These are phyloP conservation scores for Termitomyces titanicus DNA, from an alignment of 768 basidiomycete genomes.

Conservation along the genomic window DNA sequence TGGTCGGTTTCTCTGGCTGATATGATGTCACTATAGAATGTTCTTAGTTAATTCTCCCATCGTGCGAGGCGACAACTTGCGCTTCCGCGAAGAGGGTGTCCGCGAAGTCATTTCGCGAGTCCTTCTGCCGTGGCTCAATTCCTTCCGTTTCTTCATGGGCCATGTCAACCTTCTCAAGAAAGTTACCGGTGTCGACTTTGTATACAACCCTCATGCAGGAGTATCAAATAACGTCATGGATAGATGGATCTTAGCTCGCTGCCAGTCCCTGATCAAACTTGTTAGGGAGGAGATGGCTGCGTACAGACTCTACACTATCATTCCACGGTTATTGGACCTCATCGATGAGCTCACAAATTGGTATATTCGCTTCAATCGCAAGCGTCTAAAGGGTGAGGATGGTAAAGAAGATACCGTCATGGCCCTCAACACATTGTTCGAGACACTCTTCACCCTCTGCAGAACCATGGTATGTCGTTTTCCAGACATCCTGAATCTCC, in stretches of 20 bases:
- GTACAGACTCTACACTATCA: conserved; percentile 95
- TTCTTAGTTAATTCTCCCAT: conserved; percentile 99
- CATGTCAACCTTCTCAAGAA: conserved; percentile 88
- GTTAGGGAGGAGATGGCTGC: conserved; percentile 96
- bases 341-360: conserved; percentile 98
- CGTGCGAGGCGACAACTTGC: conserved; percentile 94
- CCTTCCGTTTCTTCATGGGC: conserved; percentile 98
- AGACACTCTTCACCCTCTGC: conserved; percentile 90
- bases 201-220: conserved; percentile 83
- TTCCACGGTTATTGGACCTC: conserved; percentile 88
- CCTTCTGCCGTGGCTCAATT: conserved; percentile 96
- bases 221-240: conserved; percentile 95
- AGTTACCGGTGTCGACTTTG: conserved; percentile 69
- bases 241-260: conserved; percentile 96
- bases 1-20: conserved; percentile 2
- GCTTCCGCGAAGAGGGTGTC: conserved; percentile 98
- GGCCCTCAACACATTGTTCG: conserved; percentile 94
- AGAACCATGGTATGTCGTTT: conserved; percentile 75
- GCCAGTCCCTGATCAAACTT: conserved; percentile 91
- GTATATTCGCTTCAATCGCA: conserved; percentile 99
- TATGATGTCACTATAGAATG: conserved; percentile 51
- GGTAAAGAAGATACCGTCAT: conserved; percentile 82
- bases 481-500: not conserved
- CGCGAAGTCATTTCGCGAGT: conserved; percentile 96
- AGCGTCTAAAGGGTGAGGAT: conserved; percentile 92